These are phyloP conservation scores for Stropharia rugosoannulata DNA, from an alignment of 768 basidiomycete genomes.

Conservation along the genomic window DNA sequence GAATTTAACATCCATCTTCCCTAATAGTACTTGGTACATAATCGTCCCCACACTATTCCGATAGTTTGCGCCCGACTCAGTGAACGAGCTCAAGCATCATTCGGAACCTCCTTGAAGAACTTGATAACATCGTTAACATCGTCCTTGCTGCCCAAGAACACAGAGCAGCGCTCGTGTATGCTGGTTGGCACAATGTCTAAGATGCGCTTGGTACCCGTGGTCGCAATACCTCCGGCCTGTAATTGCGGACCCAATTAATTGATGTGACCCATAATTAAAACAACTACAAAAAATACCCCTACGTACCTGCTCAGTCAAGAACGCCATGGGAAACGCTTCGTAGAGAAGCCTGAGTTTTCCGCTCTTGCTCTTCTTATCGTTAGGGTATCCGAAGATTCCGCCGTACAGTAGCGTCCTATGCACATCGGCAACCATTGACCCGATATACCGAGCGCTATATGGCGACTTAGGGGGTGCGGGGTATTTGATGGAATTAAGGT, in stretches of 20 bases:
- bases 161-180: conserved; percentile 91
- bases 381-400: conserved; percentile 98
- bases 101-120: conserved; percentile 63
- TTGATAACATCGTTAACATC: conserved; percentile 90
- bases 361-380: conserved; percentile 95
- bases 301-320: conserved; percentile 85
- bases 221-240: conserved; percentile 94
- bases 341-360: conserved; percentile 95
- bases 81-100: conserved; percentile 10
- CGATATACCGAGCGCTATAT: conserved; percentile 92
- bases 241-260: not conserved
- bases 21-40: too few species aligned
- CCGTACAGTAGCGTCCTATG: conserved; percentile 96
- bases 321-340: conserved; percentile 98
- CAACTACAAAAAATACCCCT: not conserved
- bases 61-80: too few species aligned
- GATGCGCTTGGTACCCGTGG: conserved; percentile 92
- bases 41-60: too few species aligned
- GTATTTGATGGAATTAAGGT: conserved; percentile 91
- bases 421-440: conserved; percentile 99
- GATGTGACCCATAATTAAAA: not conserved
- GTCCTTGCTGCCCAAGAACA: conserved; percentile 92
- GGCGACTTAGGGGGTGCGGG: conserved; percentile 77
- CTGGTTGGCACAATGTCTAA: conserved; percentile 82
- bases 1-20: too few species aligned